phyloP scores from a whole-genome alignment of 2,329 filamentous ascomycete genomes.

The Cladophialophora yegresii region DNA sequence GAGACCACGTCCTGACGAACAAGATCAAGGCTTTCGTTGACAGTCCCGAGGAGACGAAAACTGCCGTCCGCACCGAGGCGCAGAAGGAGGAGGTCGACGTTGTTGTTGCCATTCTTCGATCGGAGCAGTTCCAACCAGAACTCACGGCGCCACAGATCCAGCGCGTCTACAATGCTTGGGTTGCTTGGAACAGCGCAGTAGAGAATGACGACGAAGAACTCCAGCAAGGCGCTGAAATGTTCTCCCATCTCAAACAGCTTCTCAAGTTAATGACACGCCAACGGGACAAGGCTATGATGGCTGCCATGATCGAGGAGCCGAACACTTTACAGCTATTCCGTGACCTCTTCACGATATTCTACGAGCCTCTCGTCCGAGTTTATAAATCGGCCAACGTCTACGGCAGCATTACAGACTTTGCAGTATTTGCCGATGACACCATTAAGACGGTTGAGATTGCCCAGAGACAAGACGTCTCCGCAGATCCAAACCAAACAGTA shows the following conservation, averaged over 20 bases:
- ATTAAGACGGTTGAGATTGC: conserved; percentile 74
- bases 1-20: conserved; percentile 73
- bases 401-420: conserved; percentile 95
- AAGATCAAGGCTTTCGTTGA: conserved; percentile 82
- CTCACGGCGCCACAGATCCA: conserved; percentile 75
- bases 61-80: conserved; percentile 72
- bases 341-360: conserved; percentile 97
- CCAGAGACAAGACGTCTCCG: conserved; percentile 76
- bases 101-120: conserved; percentile 79
- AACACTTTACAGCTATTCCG: conserved; percentile 91
- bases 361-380: conserved; percentile 92
- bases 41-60: conserved; percentile 72
- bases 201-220: conserved; percentile 88
- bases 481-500: conserved; percentile 96
- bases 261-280: conserved; percentile 89
- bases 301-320: conserved; percentile 90
- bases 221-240: conserved; percentile 84
- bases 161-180: conserved; percentile 88
- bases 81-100: conserved; percentile 74
- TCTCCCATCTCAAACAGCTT: conserved; percentile 91
- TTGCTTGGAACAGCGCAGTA: conserved; percentile 92
- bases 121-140: conserved; percentile 71
- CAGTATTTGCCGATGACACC: conserved; percentile 87
- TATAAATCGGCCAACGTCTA: conserved; percentile 99
- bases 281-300: conserved; percentile 96